Percentiles rank a stretch among this genome's conserved stretches.
Evolutionary conservation across 2,329 filamentous ascomycete species (phyloP).

Genomic region (Botrytis deweyae): DNA sequence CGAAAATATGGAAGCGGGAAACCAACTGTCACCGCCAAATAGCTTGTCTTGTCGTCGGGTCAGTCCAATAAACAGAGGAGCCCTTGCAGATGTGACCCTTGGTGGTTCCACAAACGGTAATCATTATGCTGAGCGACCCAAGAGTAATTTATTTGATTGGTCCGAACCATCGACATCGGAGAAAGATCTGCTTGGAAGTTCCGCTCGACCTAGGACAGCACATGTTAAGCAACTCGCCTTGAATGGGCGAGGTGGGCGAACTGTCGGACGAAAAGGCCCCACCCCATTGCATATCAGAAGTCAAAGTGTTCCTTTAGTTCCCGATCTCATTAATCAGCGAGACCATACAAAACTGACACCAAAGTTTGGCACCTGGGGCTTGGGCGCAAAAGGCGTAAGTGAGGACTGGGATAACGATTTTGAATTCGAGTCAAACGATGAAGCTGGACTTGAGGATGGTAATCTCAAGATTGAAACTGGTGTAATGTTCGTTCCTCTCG

Average conservation of each 20-base stretch:
- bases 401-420: slow-evolving; percentile 93
- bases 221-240: slow-evolving; percentile 69
- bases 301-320: slow-evolving; percentile 74
- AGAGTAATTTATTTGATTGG: slow-evolving; percentile 77
- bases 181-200: slow-evolving; percentile 58
- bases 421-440: slow-evolving; percentile 56
- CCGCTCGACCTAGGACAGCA: slow-evolving; percentile 69
- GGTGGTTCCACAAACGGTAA: slow-evolving; percentile 44
- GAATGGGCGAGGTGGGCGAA: slow-evolving; percentile 68
- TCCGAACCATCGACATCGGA: slow-evolving; percentile 64
- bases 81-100: slow-evolving; percentile 54
- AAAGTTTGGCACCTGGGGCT: slow-evolving; percentile 81
- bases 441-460: slow-evolving; percentile 44
- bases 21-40: slow-evolving; percentile 58
- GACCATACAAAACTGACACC: slow-evolving; percentile 52
- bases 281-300: slow-evolving; percentile 68
- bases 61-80: slow-evolving; percentile 54
- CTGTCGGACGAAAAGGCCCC: slow-evolving; percentile 65
- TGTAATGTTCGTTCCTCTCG: slow-evolving; percentile 71
- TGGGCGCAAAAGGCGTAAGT: slow-evolving; percentile 74
- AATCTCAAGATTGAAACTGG: slow-evolving; percentile 42
- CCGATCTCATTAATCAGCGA: slow-evolving; percentile 57
- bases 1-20: slow-evolving; percentile 53
- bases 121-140: slow-evolving; percentile 49
- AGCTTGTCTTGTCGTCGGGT: slow-evolving; percentile 52